Evolutionary conservation across 371 early-diverging fungal species (phyloP), one percentile per base, ranked within the genome.

Genomic region (Circinella minor): DNA sequence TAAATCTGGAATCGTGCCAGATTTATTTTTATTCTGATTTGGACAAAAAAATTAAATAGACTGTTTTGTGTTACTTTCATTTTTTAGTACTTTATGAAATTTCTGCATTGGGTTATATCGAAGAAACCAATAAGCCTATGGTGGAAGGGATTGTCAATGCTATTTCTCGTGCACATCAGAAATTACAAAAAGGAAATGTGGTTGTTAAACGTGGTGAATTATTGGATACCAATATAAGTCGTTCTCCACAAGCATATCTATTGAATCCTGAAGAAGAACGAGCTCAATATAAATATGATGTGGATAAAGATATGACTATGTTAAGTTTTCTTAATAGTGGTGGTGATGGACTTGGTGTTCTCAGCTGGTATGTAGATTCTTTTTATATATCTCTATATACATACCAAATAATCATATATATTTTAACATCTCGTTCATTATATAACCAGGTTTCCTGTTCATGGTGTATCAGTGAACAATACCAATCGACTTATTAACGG

Each of bases 381-480:
- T 27, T 27, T 27, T 27, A 27, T 27, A 27, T 2, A 27, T 27
- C 2, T 27, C 27, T 27, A 1, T 2, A 27, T 27, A 27, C 2
- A 27, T 27, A 27, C 27, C 27, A 27, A 27, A 27, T 2, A 27
- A 27, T 1, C 27, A 27, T 27, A 27, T 27, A 0, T 27, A 27
- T 27, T 27, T 27, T 27, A 27, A 27, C 27, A 27, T 27, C 2
- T 27, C 2, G 27, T 1, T 27, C 1, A 27, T 1, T 27, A 27
- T 27, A 27, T 27, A 1, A 27, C 27, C 27, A 90, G 88, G 88
- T 89, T 90, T 75, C 79, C 90, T 36, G 90, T 90, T 0, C 91
- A 91, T 72, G 86, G 87, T 15, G 83, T 83, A 1, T 84, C 86
- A n/a, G 80, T 91, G 70, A 86, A 88, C 37, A 85, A 82, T 20